Percentiles rank a stretch among this genome's conserved stretches.
These are phyloP conservation scores for Tricholoma terreum DNA, from an alignment of 768 basidiomycete species.

Conservation along the genomic window DNA sequence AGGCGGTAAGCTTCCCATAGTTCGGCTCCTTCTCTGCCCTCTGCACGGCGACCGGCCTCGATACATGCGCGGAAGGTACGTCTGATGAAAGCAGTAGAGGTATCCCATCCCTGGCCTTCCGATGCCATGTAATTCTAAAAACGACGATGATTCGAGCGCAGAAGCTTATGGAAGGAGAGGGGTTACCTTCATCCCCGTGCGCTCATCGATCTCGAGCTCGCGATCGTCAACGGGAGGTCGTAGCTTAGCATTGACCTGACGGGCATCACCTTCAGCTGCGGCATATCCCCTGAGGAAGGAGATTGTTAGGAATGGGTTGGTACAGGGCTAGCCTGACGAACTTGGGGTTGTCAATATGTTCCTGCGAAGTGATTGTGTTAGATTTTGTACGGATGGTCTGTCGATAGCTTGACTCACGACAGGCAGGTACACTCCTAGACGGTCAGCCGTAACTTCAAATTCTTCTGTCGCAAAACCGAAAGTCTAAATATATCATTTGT, in stretches of 20 bases:
- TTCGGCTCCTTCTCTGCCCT: constrained; percentile 50
- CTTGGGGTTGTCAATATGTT: constrained; percentile 83
- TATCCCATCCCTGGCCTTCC: constrained; percentile 66
- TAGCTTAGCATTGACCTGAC: constrained; percentile 65
- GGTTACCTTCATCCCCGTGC: constrained; percentile 74
- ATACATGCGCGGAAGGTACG: constrained; percentile 65
- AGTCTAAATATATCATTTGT: constrained; percentile 32
- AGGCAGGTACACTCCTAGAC: constrained; percentile 75
- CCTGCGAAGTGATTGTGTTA: constrained; percentile 27
- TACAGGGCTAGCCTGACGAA: constrained; percentile 18
- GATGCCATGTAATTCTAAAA: constrained; percentile 76
- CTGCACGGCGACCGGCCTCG: constrained; percentile 56
- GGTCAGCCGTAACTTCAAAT: constrained; percentile 69
- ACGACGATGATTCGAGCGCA: not conserved
- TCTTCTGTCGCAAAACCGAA: constrained; percentile 64
- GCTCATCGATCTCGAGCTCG: constrained; percentile 74
- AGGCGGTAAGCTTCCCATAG: constrained; percentile 69
- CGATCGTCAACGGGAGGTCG: constrained; percentile 69
- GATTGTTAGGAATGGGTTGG: not conserved
- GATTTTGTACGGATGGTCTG: not conserved
- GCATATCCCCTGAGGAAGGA: constrained; percentile 53
- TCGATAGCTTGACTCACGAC: constrained; percentile 38
- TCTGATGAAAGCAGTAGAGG: constrained; percentile 66
- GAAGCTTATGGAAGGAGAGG: not conserved
- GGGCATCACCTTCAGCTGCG: constrained; percentile 66